Conservation (phyloP, 345 rosid species). For the Arabis hirsuta region DNA sequence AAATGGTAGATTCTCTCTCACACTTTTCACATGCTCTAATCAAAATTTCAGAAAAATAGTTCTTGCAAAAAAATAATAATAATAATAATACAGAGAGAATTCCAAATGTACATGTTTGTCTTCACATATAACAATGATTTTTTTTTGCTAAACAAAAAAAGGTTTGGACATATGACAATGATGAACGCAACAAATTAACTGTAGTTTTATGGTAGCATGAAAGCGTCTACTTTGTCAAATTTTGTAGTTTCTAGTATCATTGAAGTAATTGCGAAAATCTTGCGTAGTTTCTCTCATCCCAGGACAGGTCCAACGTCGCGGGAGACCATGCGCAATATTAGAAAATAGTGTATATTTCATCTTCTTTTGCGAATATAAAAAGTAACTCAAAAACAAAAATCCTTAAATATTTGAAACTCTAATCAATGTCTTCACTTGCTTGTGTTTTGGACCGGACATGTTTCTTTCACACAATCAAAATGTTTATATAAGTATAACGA, state of each 20-base stretch:
- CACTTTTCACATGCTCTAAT: not conserved
- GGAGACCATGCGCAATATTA: no score
- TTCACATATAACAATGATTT: not conserved
- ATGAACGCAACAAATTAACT: not conserved
- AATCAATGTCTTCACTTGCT: no score
- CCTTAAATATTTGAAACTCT: no score
- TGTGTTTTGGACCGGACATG: no score
- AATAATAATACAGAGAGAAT: not conserved
- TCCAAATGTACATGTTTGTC: not conserved
- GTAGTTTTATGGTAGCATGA: not conserved
- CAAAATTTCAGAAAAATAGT: not conserved
- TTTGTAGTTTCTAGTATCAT: conserved; percentile 1
- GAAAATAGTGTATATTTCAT: no score
- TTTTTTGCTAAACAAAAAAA: no score
- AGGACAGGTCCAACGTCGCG: no score
- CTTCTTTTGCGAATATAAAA: no score
- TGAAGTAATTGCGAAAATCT: not conserved
- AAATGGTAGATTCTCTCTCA: conserved; percentile 3
- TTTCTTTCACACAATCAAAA: not conserved
- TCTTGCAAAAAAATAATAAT: conserved; percentile 2
- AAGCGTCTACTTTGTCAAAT: not conserved
- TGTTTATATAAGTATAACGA: not conserved
- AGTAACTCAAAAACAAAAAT: no score
- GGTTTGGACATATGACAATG: not conserved
- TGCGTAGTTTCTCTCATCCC: not conserved